Conservation (phyloP, 78 protist genomes). For the Creolimax fragrantissima region DNA sequence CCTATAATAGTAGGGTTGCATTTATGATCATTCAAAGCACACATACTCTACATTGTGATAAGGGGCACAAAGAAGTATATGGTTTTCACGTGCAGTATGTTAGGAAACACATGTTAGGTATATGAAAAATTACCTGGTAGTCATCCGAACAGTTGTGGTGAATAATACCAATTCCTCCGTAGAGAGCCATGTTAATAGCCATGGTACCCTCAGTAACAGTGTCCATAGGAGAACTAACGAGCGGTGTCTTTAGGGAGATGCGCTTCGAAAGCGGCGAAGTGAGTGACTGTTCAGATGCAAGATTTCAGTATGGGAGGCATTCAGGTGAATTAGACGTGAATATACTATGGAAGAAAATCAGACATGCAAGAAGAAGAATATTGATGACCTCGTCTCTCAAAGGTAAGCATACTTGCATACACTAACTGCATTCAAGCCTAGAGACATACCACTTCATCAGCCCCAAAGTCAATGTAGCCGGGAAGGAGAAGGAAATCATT, state of each 20-base stretch:
- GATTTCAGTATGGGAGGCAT: not conserved
- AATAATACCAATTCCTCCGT: slow-evolving; percentile 89
- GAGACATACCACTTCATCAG: slow-evolving; percentile 33
- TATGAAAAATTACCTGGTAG: slow-evolving; percentile 83
- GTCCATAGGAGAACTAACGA: slow-evolving; percentile 82
- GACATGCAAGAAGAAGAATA: too few relatives aligned
- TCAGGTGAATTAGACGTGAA: not conserved
- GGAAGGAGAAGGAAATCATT: slow-evolving; percentile 54
- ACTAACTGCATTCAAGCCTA: too few relatives aligned
- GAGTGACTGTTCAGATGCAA: slow-evolving; percentile 2
- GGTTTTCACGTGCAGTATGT: too few relatives aligned
- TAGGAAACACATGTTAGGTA: too few relatives aligned
- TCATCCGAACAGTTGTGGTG: slow-evolving; percentile 74
- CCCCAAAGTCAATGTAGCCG: slow-evolving; percentile 47
- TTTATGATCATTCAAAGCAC: not conserved
- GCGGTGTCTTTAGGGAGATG: slow-evolving; percentile 45
- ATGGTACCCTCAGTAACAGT: slow-evolving; percentile 75
- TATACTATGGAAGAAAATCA: too few relatives aligned
- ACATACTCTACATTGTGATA: not conserved
- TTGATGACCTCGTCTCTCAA: too few relatives aligned
- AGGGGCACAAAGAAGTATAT: too few relatives aligned
- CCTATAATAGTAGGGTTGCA: not conserved
- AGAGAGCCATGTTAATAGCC: slow-evolving; percentile 89
- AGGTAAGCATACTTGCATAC: too few relatives aligned
- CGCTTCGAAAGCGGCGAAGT: not conserved